Evolutionary conservation across 768 basidiomycete species (phyloP).

Genomic region (Tubosaeta sp.): DNA sequence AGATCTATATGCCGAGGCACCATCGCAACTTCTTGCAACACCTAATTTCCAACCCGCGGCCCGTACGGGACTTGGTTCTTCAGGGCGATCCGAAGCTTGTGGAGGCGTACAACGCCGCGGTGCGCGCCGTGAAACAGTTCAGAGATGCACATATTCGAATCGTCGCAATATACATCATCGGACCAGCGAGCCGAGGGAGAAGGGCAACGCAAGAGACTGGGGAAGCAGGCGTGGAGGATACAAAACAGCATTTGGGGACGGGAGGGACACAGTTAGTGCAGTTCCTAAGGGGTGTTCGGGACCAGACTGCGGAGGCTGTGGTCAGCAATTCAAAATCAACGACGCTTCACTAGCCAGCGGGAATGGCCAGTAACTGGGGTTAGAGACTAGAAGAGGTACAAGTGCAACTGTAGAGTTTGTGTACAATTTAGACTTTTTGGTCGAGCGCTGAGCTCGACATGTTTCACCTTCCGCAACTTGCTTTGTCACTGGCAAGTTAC

Average conservation of each 20-base stretch:
- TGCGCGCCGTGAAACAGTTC: conserved; percentile 64
- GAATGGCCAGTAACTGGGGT: background rate
- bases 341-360: background rate
- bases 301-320: conserved; percentile 54
- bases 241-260: conserved; percentile 49
- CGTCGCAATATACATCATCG: conserved; percentile 69
- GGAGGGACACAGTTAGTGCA: conserved; percentile 76
- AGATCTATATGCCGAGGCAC: conserved; percentile 76
- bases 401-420: no score
- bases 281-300: conserved; percentile 70
- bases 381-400: background rate
- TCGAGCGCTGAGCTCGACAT: conserved; percentile 1
- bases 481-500: conserved; percentile 9
- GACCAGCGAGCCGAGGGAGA: conserved; percentile 45
- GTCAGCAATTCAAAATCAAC: conserved; percentile 1
- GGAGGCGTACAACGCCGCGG: conserved; percentile 60
- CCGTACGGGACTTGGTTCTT: conserved; percentile 53
- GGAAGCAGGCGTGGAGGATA: conserved; percentile 19
- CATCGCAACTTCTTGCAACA: conserved; percentile 77
- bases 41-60: conserved; percentile 54
- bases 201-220: background rate
- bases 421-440: no score
- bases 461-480: conserved; percentile 7
- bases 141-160: conserved; percentile 76
- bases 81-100: conserved; percentile 30